Percentiles rank a stretch among this genome's conserved stretches.
These are phyloP conservation scores for Aspergillus nomiae DNA, from an alignment of 2,329 filamentous ascomycete genomes.

Conservation along the genomic window DNA sequence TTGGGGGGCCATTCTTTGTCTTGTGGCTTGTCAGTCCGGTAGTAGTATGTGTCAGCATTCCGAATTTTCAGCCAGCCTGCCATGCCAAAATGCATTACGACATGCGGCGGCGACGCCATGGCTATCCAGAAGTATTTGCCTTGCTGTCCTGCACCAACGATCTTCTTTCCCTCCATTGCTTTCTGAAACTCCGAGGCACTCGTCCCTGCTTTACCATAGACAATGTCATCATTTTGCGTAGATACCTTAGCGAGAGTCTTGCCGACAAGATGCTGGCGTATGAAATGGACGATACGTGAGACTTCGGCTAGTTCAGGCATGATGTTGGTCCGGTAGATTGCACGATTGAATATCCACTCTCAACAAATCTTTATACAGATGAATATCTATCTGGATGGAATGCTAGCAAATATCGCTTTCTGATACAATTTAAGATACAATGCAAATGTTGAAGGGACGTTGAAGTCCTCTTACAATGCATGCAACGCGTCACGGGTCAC, in stretches of 20 bases:
- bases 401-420: background rate
- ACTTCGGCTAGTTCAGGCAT: conserved; percentile 63
- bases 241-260: conserved; percentile 72
- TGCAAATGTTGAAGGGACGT: background rate
- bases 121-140: conserved; percentile 98
- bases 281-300: conserved; percentile 81
- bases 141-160: conserved; percentile 73
- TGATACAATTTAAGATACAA: background rate
- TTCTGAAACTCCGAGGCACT: conserved; percentile 72
- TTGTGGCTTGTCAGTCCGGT: conserved; percentile 64
- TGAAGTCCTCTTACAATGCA: background rate
- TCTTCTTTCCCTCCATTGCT: conserved; percentile 73
- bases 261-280: conserved; percentile 80
- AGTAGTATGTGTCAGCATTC: conserved; percentile 75
- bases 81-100: conserved; percentile 84
- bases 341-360: background rate
- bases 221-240: conserved; percentile 75
- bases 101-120: conserved; percentile 75
- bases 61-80: conserved; percentile 86
- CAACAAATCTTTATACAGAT: background rate
- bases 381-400: background rate
- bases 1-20: conserved; percentile 80
- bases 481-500: conserved; percentile 26
- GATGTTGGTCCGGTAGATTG: conserved; percentile 8
- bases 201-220: conserved; percentile 90